Evolutionary conservation across 768 basidiomycete genomes (phyloP), one percentile per base, ranked within the genome.

Genomic region (Xerocomellus amylosporus): DNA sequence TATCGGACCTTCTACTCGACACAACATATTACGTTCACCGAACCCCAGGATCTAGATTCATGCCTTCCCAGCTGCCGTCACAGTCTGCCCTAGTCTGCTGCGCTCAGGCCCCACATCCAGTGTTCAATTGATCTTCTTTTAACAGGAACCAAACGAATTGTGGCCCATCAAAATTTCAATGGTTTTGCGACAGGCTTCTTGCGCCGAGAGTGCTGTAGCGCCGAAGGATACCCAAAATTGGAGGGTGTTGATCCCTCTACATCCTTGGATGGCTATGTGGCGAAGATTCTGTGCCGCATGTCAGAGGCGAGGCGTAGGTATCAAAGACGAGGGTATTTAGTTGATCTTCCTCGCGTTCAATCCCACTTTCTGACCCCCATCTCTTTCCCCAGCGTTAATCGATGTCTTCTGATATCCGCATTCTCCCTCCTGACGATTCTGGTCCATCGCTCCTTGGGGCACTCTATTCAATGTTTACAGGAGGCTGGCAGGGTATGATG

Each of bases 381-480:
- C 26, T 46, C 17, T 12, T 38, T 39, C 8, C 39, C 15, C 26
- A 45, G 33, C 22, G 14, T 17, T 15, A 28, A 15, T 24, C 45
- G 20, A 68, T 66, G 61, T 26, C 37, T 36, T 60, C 58, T 41
- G n/a, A 33, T 46, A 49, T 67, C 22, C 65, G 57, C 19, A 28
- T 52, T n/a, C 37, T 64, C 20, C 66, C 66, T 51, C 61, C 57
- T 20, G 52, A 47, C 6, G 55, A 60, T 33, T 34, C 51, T 36
- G 54, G 54, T 10, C 39, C 57, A 24, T 56, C 60, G 28, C n/a
- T 53, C 15, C n/a, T 58, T 17, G 44, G 2, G 22, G 52, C 20
- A 8, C 53, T 62, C 31, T n/a, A 53, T 34, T 53, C 66, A 2
- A 30, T 49, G 34, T 36, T 61, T 24, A 34, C 54, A 37, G 61